Conservation (phyloP, 257 asterid species). For the Penstemon davidsonii region DNA sequence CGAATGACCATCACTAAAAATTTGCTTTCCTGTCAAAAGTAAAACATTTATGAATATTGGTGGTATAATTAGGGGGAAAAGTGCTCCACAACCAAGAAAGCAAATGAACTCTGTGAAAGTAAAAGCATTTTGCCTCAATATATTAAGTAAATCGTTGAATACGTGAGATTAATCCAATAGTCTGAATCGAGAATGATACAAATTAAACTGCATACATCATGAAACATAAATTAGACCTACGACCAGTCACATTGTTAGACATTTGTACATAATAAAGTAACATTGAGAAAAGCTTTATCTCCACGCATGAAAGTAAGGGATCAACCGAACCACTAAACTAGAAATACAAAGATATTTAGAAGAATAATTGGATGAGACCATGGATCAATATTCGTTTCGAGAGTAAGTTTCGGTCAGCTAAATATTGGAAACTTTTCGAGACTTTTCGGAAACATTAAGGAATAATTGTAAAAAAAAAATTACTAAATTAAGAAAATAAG, state of each 20-base stretch:
- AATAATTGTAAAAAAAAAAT: too few species aligned
- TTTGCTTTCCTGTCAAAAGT: conserved; percentile 75
- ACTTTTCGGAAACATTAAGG: too few species aligned
- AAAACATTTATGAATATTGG: conserved; percentile 19
- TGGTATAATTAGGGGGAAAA: conserved; percentile 1
- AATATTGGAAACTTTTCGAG: too few species aligned
- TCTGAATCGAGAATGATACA: conserved; percentile 2
- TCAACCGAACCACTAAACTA: neutral
- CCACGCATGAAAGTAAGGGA: neutral
- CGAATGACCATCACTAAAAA: conserved; percentile 98
- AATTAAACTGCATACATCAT: neutral
- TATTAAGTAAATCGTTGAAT: neutral
- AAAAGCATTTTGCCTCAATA: neutral
- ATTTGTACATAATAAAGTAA: neutral
- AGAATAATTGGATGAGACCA: neutral
- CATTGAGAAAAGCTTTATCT: neutral
- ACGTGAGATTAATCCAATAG: neutral
- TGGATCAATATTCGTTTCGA: neutral
- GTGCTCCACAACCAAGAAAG: conserved; percentile 11
- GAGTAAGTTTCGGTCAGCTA: too few species aligned
- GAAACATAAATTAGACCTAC: neutral
- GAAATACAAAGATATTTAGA: neutral
- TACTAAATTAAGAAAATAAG: too few species aligned
- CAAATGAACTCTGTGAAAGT: neutral
- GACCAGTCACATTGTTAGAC: too few species aligned